phyloP scores from a whole-genome alignment of 768 basidiomycete species.

The Psilocybe cubensis region DNA sequence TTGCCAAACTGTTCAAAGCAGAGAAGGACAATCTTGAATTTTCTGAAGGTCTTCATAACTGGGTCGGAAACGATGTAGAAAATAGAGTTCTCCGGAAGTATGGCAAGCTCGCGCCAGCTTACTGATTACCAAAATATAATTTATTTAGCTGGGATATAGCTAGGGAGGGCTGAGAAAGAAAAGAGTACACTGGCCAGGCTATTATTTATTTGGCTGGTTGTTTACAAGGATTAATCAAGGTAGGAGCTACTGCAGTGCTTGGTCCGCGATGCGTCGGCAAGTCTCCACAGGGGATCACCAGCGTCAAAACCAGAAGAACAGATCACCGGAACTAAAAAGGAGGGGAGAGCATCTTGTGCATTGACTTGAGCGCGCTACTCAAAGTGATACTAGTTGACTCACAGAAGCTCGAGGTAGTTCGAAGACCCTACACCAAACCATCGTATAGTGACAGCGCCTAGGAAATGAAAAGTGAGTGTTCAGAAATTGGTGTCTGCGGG shows the following conservation, averaged over 20 bases:
- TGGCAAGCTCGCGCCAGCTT: conserved; percentile 53
- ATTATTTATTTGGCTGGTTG: conserved; percentile 25
- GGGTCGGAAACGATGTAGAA: conserved; percentile 85
- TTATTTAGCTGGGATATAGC: conserved; percentile 9
- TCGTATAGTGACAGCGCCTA: conserved; percentile 96
- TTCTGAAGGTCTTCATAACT: conserved; percentile 82
- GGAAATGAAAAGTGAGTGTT: background rate
- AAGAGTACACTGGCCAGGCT: conserved; percentile 25
- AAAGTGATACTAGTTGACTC: background rate
- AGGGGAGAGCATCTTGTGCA: background rate
- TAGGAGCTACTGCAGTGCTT: conserved; percentile 1
- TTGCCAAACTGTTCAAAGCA: conserved; percentile 84
- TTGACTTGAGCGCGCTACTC: background rate
- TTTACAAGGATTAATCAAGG: conserved; percentile 12
- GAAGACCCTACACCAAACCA: conserved; percentile 72
- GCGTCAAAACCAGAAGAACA: conserved; percentile 1
- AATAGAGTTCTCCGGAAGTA: conserved; percentile 77
- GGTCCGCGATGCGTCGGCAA: background rate
- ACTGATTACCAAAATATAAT: conserved; percentile 26
- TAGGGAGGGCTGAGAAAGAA: background rate
- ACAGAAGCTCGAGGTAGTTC: background rate
- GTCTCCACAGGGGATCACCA: background rate
- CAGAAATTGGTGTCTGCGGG: background rate
- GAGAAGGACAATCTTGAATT: conserved; percentile 94
- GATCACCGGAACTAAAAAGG: background rate